These are phyloP conservation scores for Helichrysum umbraculigerum DNA, from an alignment of 129 eudicot species.

Conservation along the genomic window DNA sequence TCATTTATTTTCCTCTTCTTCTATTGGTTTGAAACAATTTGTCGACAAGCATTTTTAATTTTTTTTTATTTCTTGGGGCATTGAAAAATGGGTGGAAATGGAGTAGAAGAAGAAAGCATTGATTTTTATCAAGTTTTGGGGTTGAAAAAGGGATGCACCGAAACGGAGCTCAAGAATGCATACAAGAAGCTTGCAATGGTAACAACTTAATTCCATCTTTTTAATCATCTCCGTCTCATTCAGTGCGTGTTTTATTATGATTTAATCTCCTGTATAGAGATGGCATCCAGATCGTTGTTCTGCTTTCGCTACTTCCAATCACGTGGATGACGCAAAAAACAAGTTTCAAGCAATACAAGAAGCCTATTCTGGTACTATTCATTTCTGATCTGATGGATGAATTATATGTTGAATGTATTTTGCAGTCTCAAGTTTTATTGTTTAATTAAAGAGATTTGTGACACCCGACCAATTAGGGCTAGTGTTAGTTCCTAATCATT, in stretches of 20 bases:
- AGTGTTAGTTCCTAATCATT: too few species aligned
- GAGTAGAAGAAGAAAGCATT: constrained; percentile 32
- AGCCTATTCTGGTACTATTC: constrained; percentile 79
- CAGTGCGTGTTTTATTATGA: not conserved
- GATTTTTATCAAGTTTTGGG: constrained; percentile 83
- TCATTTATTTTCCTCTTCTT: not conserved
- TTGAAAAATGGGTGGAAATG: constrained; percentile 49
- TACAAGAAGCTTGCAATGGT: constrained; percentile 97
- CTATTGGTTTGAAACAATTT: not conserved
- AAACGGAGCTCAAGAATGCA: constrained; percentile 66
- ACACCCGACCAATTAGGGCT: too few species aligned
- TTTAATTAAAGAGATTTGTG: not conserved
- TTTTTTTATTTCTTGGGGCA: not conserved
- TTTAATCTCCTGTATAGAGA: constrained; percentile 36
- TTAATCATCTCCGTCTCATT: too few species aligned
- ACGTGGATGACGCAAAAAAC: constrained; percentile 73
- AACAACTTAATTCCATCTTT: not conserved
- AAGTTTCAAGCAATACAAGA: constrained; percentile 83
- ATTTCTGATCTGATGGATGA: not conserved
- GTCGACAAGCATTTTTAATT: not conserved
- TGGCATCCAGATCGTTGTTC: constrained; percentile 99
- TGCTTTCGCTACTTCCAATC: constrained; percentile 52
- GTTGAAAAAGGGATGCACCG: constrained; percentile 67
- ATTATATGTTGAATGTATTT: constrained; percentile 8
- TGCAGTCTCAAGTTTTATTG: not conserved